Evolutionary conservation across 2,329 filamentous ascomycete genomes (phyloP).

Genomic region (Sporothrix mexicana): DNA sequence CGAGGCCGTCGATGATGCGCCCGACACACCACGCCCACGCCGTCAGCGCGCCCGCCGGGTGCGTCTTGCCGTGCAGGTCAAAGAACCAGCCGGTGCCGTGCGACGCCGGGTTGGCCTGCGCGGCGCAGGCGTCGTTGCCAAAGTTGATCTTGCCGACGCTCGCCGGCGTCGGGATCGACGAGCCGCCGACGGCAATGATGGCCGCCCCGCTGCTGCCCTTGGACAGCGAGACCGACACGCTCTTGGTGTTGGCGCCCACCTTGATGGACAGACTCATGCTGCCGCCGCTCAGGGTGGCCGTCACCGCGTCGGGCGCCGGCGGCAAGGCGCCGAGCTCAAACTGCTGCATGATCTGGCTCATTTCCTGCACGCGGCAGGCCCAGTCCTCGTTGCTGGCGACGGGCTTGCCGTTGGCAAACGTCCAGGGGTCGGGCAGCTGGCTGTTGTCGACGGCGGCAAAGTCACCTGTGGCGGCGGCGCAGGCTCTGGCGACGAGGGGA

Average conservation of each 20-base stretch:
- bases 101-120: conserved; percentile 38
- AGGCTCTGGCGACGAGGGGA: conserved; percentile 39
- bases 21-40: conserved; percentile 69
- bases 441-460: conserved; percentile 45
- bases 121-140: conserved; percentile 62
- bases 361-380: conserved; percentile 56
- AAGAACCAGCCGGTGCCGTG: conserved; percentile 60
- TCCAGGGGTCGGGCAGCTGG: conserved; percentile 58
- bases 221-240: conserved; percentile 52
- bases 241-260: conserved; percentile 53
- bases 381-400: conserved; percentile 55
- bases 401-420: conserved; percentile 49
- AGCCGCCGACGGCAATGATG: conserved; percentile 63
- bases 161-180: conserved; percentile 60
- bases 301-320: conserved; percentile 53
- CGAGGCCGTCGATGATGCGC: conserved; percentile 64
- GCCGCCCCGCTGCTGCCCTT: conserved; percentile 53
- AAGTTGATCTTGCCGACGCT: conserved; percentile 64
- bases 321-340: conserved; percentile 59
- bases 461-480: conserved; percentile 35
- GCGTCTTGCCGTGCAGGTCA: conserved; percentile 60
- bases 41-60: conserved; percentile 63
- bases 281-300: conserved; percentile 51
- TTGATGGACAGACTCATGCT: conserved; percentile 53
- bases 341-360: conserved; percentile 55